These are phyloP conservation scores for Colletotrichum gigasporum DNA, from an alignment of 2,329 filamentous ascomycete species.

Conservation along the genomic window DNA sequence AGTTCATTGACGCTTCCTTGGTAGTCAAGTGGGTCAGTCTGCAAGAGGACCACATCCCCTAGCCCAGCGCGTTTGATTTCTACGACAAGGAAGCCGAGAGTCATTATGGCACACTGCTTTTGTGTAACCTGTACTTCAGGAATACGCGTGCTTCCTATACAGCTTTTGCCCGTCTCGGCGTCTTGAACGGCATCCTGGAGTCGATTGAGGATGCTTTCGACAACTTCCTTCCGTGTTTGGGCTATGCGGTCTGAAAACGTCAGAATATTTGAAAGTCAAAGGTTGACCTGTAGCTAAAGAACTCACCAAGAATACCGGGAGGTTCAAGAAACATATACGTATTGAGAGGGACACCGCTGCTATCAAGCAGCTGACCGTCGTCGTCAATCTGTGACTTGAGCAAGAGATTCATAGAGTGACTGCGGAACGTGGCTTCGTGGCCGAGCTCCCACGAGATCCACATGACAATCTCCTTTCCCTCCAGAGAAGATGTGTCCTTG, in stretches of 20 bases:
- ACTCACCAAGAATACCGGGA: background rate
- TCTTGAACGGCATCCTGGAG: no score
- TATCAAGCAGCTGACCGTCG: background rate
- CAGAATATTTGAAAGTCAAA: background rate
- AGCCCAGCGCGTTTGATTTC: background rate
- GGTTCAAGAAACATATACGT: background rate
- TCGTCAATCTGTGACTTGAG: background rate
- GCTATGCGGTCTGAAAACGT: background rate
- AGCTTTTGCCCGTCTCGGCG: no score
- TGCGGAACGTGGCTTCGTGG: background rate
- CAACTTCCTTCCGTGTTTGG: background rate
- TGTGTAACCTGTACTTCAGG: background rate
- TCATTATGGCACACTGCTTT: background rate
- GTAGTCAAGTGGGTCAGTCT: background rate
- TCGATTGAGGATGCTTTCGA: no score
- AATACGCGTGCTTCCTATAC: no score
- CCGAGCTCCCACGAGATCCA: constrained; percentile 14
- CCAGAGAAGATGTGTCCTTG: no score
- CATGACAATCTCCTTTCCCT: background rate
- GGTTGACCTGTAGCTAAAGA: fast-evolving
- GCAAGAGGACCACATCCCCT: background rate
- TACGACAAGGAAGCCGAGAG: background rate
- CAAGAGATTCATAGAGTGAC: fast-evolving
- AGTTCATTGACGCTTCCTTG: background rate
- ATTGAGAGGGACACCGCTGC: background rate